phyloP scores from a whole-genome alignment of 306 rosid species.

The Sindora glabra region DNA sequence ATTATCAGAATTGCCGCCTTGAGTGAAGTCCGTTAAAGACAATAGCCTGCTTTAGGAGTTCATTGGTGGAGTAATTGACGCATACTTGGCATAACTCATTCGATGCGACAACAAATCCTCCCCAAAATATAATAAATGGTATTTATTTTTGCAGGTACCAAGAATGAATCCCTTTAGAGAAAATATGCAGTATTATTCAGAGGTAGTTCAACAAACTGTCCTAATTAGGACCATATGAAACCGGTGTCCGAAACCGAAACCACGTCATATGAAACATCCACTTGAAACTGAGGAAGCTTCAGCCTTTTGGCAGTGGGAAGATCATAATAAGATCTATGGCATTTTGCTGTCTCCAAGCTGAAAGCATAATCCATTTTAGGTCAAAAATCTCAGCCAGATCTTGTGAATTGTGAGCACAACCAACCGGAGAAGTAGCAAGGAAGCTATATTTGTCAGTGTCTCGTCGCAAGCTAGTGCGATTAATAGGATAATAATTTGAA shows the following conservation, averaged over 20 bases:
- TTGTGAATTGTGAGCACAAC: background rate
- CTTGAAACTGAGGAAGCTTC: background rate
- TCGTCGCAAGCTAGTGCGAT: background rate
- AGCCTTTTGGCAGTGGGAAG: background rate
- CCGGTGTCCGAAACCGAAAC: background rate
- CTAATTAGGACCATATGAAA: background rate
- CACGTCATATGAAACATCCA: background rate
- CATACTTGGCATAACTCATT: slow-evolving; percentile 2
- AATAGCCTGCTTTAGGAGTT: slow-evolving; percentile 11
- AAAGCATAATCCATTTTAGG: background rate
- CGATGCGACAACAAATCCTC: slow-evolving; percentile 13
- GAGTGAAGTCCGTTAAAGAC: slow-evolving; percentile 17
- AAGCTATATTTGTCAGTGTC: background rate
- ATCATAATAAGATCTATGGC: background rate
- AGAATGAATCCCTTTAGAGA: too few species aligned
- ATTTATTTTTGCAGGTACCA: too few species aligned
- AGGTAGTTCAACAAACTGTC: slow-evolving; percentile 21
- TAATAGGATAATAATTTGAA: slow-evolving; percentile 4
- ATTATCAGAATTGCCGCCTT: slow-evolving; percentile 6
- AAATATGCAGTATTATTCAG: background rate
- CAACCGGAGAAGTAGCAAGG: background rate
- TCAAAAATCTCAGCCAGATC: slow-evolving; percentile 1
- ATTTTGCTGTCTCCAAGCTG: background rate
- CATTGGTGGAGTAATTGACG: slow-evolving; percentile 20
- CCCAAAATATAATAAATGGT: background rate